A percentile compares a stretch with the other conserved stretches of the same genome.
phyloP scores from a whole-genome alignment of 257 asterid genomes.

The Verbascum thapsus region DNA sequence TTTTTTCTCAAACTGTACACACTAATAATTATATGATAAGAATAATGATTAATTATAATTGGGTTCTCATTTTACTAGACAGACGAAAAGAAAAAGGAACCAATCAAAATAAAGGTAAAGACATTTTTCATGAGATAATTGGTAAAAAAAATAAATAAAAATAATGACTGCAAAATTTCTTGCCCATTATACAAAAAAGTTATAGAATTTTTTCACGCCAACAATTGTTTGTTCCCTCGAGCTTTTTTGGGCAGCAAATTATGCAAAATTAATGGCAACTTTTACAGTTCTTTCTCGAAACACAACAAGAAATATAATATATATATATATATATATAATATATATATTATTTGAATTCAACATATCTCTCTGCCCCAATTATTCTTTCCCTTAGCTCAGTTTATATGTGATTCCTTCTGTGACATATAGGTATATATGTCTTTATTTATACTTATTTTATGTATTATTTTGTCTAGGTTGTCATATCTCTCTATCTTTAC shows the following conservation, averaged over 20 bases:
- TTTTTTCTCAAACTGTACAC: too few species aligned
- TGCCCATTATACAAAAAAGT: slow-evolving; percentile 14
- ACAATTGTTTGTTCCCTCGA: slow-evolving; percentile 20
- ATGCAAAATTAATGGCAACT: background rate
- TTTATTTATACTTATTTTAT: slow-evolving; percentile 5
- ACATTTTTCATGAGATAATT: slow-evolving; percentile 32
- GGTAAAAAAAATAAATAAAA: slow-evolving; percentile 7
- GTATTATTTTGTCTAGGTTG: background rate
- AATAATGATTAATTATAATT: too few species aligned
- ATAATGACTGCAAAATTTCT: background rate
- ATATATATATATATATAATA: background rate
- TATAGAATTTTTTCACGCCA: too few species aligned
- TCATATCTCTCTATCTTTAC: slow-evolving; percentile 33
- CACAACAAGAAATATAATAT: background rate
- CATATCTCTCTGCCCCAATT: slow-evolving; percentile 24
- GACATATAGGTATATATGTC: slow-evolving; percentile 13
- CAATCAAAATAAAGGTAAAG: slow-evolving; percentile 27
- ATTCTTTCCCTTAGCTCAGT: slow-evolving; percentile 30
- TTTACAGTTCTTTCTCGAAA: slow-evolving; percentile 15
- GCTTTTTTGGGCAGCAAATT: background rate
- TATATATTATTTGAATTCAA: too few species aligned
- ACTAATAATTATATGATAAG: too few species aligned
- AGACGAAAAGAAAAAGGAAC: slow-evolving; percentile 5
- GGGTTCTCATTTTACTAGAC: too few species aligned
- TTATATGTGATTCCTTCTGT: slow-evolving; percentile 33